Base-by-base conservation (phyloP, 1,284 basidiomycete species). In the Acaromyces ingoldii region DNA sequence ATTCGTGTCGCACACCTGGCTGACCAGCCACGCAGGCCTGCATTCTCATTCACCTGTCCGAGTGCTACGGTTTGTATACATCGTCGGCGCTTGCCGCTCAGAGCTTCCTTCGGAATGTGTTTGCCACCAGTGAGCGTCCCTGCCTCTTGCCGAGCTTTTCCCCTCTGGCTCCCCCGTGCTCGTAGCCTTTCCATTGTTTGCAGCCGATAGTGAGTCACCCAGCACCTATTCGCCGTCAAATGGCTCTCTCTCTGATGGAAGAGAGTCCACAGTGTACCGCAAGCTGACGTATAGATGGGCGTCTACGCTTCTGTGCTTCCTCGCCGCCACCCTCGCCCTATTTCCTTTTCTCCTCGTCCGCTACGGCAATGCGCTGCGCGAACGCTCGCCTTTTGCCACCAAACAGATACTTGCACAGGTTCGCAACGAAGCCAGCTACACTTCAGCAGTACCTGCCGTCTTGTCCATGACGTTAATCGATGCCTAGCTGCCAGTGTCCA, bases 21-120 rank as follows among this genome's bases (percentile, higher is more conserved):
- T n/a, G n/a, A n/a, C n/a, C n/a, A 13, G n/a, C n/a, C n/a, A n/a
- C 21, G 7, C 17, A 40, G 38, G 38, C 34, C 15, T 45, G 42
- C 25, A 45, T 45, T 30, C 72, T 54, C 24, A 24, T 28, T 29
- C 48, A 54, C 39, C 31, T 54, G 9, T 19, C 51, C 6, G 52
- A 54, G 26, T 40, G 19, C 22, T 54, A 54, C 31, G 55, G 70
- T 0, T 80, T 83, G 1, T 89, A 83, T 58, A 87, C 87, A 4
- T 86, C 85, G 0, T 87, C 85, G 1, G 86, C 87, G 1, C 76
- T 87, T n/a, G 87, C 87, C 0, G 87, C 85, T 0, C 87, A 88
- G 74, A 85, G 83, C 70, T 77, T 88, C 33, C 82, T 80, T 56
- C 80, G 86, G 82, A 76, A 65, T 81, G 48, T 69, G 17, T 64